Conservation (phyloP, 1,284 basidiomycete genomes). For the Serendipita sp. region DNA sequence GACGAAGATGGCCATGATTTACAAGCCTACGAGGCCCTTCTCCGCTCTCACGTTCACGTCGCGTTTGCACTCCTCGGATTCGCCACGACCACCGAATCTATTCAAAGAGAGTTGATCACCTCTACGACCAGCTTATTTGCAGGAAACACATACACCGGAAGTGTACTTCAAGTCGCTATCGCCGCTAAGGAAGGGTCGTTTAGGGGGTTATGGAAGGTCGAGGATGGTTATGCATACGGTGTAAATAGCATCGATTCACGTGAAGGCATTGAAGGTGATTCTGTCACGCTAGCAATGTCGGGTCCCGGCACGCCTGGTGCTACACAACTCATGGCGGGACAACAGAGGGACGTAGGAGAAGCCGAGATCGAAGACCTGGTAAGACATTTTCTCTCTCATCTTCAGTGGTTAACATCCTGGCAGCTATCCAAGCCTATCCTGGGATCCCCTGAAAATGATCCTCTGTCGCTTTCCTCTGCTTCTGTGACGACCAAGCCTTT, state of each 20-base stretch:
- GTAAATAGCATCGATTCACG: slow-evolving; percentile 58
- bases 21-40: slow-evolving; percentile 67
- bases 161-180: slow-evolving; percentile 84
- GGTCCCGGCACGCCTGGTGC: slow-evolving; percentile 7
- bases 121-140: slow-evolving; percentile 76
- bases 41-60: slow-evolving; percentile 77
- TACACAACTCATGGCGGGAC: slow-evolving; percentile 19
- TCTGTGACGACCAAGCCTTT: slow-evolving; percentile 30
- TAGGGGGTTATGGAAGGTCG: slow-evolving; percentile 71
- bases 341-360: slow-evolving; percentile 70
- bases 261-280: slow-evolving; percentile 26
- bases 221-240: slow-evolving; percentile 87
- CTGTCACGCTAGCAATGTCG: slow-evolving; percentile 20
- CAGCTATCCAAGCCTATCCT: slow-evolving; percentile 70
- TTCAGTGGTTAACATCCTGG: slow-evolving; percentile 5
- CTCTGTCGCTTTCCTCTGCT: slow-evolving; percentile 49
- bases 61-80: slow-evolving; percentile 78
- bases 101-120: slow-evolving; percentile 71
- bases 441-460: slow-evolving; percentile 78
- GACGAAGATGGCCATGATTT: slow-evolving; percentile 24
- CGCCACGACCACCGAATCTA: slow-evolving; percentile 65
- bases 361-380: slow-evolving; percentile 63
- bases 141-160: slow-evolving; percentile 66
- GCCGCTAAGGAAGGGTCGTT: slow-evolving; percentile 78
- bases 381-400: slow-evolving; percentile 17